Percentiles rank a stretch among this genome's conserved stretches.
phyloP scores from a whole-genome alignment of 305 asterid species.

The Solanum chacoense region DNA sequence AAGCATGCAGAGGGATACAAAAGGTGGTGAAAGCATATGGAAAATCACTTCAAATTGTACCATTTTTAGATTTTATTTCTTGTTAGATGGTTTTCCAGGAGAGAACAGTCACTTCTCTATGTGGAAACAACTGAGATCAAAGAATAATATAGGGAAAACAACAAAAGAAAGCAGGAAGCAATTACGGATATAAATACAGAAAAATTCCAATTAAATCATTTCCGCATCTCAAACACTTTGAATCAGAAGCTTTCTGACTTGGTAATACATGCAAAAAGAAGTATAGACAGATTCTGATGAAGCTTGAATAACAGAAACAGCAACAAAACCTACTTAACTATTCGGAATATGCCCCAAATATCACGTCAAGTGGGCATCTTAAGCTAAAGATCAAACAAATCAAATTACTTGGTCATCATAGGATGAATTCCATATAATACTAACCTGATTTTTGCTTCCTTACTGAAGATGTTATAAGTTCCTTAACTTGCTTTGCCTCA shows the following conservation, averaged over 20 bases:
- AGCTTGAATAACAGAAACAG: background rate
- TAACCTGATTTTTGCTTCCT: conserved; percentile 83
- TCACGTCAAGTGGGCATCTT: background rate
- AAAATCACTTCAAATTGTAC: background rate
- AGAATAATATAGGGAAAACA: background rate
- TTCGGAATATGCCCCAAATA: background rate
- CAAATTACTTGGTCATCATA: background rate
- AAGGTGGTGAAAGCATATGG: background rate
- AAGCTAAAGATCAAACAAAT: background rate
- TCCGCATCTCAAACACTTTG: background rate
- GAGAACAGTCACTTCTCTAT: background rate
- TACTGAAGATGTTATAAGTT: conserved; percentile 73
- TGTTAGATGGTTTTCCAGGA: background rate
- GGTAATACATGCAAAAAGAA: background rate
- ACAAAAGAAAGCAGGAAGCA: background rate
- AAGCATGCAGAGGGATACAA: background rate
- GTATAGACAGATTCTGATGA: background rate
- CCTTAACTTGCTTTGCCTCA: conserved; percentile 59
- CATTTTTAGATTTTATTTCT: background rate
- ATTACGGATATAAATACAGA: background rate
- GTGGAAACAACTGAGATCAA: background rate
- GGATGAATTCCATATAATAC: conserved; percentile 4
- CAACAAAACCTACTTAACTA: background rate
- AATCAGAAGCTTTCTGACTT: background rate
- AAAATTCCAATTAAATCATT: background rate